Base-by-base conservation (phyloP, 139 green algal genomes). In the Chlamydomonas sp. region DNA sequence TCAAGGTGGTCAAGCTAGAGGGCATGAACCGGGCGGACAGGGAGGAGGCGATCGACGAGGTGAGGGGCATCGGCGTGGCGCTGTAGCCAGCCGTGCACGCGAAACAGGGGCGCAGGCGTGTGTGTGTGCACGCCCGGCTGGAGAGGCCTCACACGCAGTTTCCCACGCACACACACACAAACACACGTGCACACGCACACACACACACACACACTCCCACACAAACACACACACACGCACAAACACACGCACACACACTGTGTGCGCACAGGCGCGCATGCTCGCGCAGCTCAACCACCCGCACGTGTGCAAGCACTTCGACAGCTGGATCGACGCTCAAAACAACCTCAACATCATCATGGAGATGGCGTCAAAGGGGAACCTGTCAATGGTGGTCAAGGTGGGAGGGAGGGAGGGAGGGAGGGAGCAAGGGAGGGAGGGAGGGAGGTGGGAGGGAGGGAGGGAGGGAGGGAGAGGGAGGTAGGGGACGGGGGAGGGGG, bases 291-390 rank as follows among this genome's bases (percentile, higher is more conserved):
- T 90, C 0, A 75, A 83, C 35, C 81, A 86, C 34, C 83, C 81
- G 3, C 67, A 86, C 70, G 70, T 91, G 31, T 80, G 79, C 3
- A 69, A 72, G 37, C 81, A 89, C 70, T 84, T 81, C 61, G 80
- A 86, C 58, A 84, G 75, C 70, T 91, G 87, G 65, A 79, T 89
- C 58, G 80, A 86, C 60, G 69, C 75, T 6, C 71, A 86, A 31
- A 73, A 82, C 36, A 75, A 63, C 35, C 79, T 92, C n/a, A 83
- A 86, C 77, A 92, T 92, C 31, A 49, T 92, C 2, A 92, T 92
- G 87, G 83, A 90, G 74, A 87, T 81, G 47, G 87, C 87, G 5
- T 64, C 81, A 3, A 79, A 73, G 33, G 87, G 85, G 1, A 87
- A 65, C 60, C 20, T 92, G 35, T 69, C 84, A 31, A 6, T 61